Evolutionary conservation across 129 eudicot genomes (phyloP), one percentile per base, ranked within the genome.

Genomic region (Centrapalus pauciflorus): DNA sequence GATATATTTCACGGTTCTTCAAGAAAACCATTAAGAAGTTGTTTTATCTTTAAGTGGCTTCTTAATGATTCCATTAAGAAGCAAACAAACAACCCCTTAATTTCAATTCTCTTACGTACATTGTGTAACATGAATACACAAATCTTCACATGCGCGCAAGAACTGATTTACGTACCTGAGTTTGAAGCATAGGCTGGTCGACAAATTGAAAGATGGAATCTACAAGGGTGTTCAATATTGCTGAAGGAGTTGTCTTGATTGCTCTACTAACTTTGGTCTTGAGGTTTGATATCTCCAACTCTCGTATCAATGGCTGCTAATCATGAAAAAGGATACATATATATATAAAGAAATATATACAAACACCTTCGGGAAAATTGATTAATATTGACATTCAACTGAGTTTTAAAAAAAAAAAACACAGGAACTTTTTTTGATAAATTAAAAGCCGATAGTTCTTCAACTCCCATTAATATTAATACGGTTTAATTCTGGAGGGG

Each of bases 141-240:
- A 55, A 30, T 3, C 17, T 16, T 35, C 30, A 52, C 10, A 16
- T 34, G 41, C 43, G 10, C n/a, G n/a, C n/a, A 0, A 20, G 20
- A 46, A 71, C 28, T 7, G 30, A 52, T 14, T n/a, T 9, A 27
- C 9, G 40, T 59, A 76, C 80, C 75, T 76, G 70, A 49, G 75
- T 67, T 12, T 69, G 75, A 67, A 59, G 55, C 63, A 68, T 21
- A 20, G 80, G 75, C 34, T 67, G 80, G 65, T 76, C 80, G 19
- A 68, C 64, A 26, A 76, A 67, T 12, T 67, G 56, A 60, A 76
- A 67, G 7, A 68, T 29, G 28, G 75, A 67, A 45, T 76, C 75
- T 1, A 38, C 80, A 60, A 76, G 60, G 0, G 64, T 32, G 65
- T 67, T 59, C 26, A 59, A 37, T 16, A 67, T 26, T 4, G 61